A percentile compares a stretch with the other conserved stretches of the same genome.
phyloP scores from a whole-genome alignment of 225 moss, liverwort and hornwort species.

The Marchantia polymorpha region DNA sequence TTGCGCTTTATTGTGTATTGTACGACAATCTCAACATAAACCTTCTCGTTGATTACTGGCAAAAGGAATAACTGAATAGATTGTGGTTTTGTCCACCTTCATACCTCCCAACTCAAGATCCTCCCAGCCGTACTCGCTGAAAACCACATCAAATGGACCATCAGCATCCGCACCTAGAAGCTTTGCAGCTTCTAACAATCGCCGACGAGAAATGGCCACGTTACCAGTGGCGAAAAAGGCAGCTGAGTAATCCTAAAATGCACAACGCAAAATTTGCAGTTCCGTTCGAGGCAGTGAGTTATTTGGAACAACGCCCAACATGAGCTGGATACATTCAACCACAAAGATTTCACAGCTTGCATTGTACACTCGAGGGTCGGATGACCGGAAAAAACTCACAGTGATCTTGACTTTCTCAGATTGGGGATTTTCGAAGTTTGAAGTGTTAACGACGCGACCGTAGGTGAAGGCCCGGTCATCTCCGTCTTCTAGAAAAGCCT shows the following conservation, averaged over 20 bases:
- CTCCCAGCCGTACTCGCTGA: slow-evolving; percentile 95
- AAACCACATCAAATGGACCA: slow-evolving; percentile 78
- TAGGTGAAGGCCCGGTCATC: slow-evolving; percentile 80
- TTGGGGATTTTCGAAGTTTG: slow-evolving; percentile 69
- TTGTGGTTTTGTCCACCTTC: not conserved
- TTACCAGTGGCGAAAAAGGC: slow-evolving; percentile 90
- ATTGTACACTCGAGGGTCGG: not conserved
- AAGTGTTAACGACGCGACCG: slow-evolving; percentile 73
- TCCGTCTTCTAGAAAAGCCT: slow-evolving; percentile 54
- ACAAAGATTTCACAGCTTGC: not conserved
- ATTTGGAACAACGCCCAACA: too few species aligned
- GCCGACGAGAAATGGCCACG: slow-evolving; percentile 63
- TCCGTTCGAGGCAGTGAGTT: too few species aligned
- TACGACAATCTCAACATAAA: too few species aligned
- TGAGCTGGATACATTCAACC: not conserved
- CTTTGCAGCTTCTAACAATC: slow-evolving; percentile 58
- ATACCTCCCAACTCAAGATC: slow-evolving; percentile 90
- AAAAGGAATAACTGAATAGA: too few species aligned
- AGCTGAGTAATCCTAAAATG: slow-evolving; percentile 69
- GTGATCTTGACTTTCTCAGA: slow-evolving; percentile 70
- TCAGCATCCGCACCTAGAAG: slow-evolving; percentile 44
- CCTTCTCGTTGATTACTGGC: too few species aligned
- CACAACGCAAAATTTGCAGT: not conserved
- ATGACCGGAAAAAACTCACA: slow-evolving; percentile 25
- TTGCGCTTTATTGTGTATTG: too few species aligned